Conservation (phyloP, 306 rosid genomes). For the Rosa chinensis region DNA sequence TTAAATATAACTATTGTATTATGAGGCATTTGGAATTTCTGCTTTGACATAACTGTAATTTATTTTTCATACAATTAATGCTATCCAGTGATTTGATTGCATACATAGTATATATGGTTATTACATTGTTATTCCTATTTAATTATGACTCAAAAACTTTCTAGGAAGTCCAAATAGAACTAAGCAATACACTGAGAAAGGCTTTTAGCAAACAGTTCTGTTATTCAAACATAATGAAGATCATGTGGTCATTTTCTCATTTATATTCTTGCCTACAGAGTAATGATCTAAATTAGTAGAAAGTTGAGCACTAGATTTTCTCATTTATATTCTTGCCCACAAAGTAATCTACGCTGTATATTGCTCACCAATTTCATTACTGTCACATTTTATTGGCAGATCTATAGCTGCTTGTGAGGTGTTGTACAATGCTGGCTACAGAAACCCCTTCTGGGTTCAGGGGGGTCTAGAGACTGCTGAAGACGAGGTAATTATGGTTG, state of each 20-base stretch:
- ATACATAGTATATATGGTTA: neutral
- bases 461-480: conserved; percentile 92
- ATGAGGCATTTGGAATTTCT: conserved; percentile 4
- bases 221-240: neutral
- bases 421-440: too few species aligned
- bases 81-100: neutral
- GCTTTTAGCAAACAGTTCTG: neutral
- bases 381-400: too few species aligned
- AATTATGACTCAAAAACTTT: neutral
- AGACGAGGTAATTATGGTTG: conserved; percentile 61
- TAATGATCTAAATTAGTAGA: neutral
- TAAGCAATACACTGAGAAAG: neutral
- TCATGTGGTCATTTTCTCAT: neutral
- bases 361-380: too few species aligned
- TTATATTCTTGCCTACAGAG: neutral
- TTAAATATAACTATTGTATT: conserved; percentile 17
- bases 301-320: neutral
- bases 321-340: too few species aligned
- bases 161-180: neutral
- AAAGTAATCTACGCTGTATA: too few species aligned
- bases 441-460: conserved; percentile 91
- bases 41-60: neutral
- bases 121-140: neutral
- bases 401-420: too few species aligned
- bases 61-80: neutral